Percentiles rank a stretch among this genome's conserved stretches.
Evolutionary conservation across 805 yeast genomes (phyloP).

Genomic region (Schwanniomyces pseudopolymorphus): DNA sequence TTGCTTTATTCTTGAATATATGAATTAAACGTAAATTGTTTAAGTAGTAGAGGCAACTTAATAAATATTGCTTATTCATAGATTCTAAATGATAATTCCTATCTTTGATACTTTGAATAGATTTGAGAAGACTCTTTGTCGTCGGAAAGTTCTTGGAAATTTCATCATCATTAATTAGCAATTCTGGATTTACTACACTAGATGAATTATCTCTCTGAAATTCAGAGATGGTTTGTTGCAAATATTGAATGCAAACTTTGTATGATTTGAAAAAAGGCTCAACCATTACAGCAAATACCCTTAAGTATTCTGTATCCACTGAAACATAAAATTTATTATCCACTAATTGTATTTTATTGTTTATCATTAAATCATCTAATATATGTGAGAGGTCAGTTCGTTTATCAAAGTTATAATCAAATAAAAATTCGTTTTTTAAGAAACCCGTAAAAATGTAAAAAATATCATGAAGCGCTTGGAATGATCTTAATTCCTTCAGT

Average conservation of each 20-base stretch:
- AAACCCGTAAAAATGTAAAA: constrained; percentile 37
- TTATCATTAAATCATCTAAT: constrained; percentile 20
- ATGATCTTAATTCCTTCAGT: constrained; percentile 7
- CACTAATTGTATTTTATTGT: constrained; percentile 12
- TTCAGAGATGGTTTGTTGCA: constrained; percentile 11
- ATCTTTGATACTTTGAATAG: constrained; percentile 17
- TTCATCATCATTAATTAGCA: constrained; percentile 21
- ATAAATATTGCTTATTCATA: constrained; percentile 41
- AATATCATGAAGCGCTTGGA: constrained; percentile 20
- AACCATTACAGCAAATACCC: constrained; percentile 26
- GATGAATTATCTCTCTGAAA: constrained; percentile 1
- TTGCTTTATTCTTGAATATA: constrained; percentile 41
- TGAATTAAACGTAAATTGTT: constrained; percentile 32
- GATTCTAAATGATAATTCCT: constrained; percentile 27
- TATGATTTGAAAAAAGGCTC: constrained; percentile 36
- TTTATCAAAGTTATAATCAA: constrained; percentile 37
- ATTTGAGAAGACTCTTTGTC: constrained; percentile 31
- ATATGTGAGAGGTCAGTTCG: constrained; percentile 27
- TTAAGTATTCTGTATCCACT: constrained; percentile 20
- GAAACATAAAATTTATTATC: constrained; percentile 19
- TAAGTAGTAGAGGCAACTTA: constrained; percentile 38
- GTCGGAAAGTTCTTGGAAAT: constrained; percentile 28
- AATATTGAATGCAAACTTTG: constrained; percentile 23
- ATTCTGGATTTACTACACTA: constrained; percentile 16
- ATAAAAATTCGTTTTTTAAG: constrained; percentile 42